Base-by-base conservation (phyloP, 1,284 basidiomycete species). In the Mycosarcoma maydis region DNA sequence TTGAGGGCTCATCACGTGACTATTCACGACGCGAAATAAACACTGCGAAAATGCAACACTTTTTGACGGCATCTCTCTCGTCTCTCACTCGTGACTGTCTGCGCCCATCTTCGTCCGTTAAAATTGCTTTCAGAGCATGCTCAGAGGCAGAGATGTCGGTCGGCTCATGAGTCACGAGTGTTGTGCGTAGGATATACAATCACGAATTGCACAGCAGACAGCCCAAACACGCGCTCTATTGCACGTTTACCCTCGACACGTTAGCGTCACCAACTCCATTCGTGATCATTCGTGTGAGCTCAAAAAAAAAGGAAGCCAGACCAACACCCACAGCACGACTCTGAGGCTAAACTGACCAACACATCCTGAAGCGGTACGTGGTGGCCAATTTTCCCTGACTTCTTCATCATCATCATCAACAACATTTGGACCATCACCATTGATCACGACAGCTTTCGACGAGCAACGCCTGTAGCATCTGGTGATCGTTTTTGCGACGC, bases 1-100 rank as follows among this genome's bases (percentile, higher is more conserved):
- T 34, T 9, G 2, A 16, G 13, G 6, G 4, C 6, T 6, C 11
- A 36, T 67, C 64, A 67, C 64, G 64, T 67, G 64, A 67, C 38
- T 22, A 3, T 9, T 1, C 48, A 52, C 64, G 57, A 67, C 64
- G 64, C 64, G 64, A 60, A 42, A 48, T 26, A 65, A 41, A 54
- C 19, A 46, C 36, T 24, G 14, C 13, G 14, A 20, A 20, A 37
- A 20, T 56, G 32, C 58, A 61, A 39, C 51, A 53, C 40, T 13
- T 20, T n/a, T 24, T 4, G 27, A 6, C 27, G 3, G 42, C 42
- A 14, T 16, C 26, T 19, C 34, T 20, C 1, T 30, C 29, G 9
- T 30, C 29, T 8, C 29, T 8, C 29, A 30, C n/a, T n/a, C n/a
- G n/a, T n/a, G n/a, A n/a, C n/a, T n/a, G n/a, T n/a, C n/a, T n/a